Conservation (phyloP, 129 eudicot genomes). For the Mikania micrantha region DNA sequence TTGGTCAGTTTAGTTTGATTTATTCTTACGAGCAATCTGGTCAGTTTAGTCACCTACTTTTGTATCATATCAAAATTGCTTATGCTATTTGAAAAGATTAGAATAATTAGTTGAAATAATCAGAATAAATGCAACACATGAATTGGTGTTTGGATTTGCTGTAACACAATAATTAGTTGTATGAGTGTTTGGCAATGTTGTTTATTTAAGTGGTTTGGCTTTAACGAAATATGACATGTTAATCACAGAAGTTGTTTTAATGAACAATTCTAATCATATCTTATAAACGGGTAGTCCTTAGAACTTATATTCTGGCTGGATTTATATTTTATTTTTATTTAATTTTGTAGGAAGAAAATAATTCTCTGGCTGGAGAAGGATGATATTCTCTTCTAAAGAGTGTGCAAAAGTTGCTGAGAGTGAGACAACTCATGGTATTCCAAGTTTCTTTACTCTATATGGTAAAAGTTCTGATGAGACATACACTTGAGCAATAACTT, state of each 20-base stretch:
- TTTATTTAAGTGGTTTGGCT: neutral
- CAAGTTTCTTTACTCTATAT: conserved; percentile 86
- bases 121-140: neutral
- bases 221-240: neutral
- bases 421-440: conserved; percentile 76
- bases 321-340: neutral
- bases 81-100: neutral
- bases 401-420: conserved; percentile 59
- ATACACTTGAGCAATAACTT: conserved; percentile 73
- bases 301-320: neutral
- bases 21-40: too few species aligned
- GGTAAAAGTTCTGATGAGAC: conserved; percentile 63
- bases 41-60: too few species aligned
- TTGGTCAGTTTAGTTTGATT: too few species aligned
- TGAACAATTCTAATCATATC: neutral
- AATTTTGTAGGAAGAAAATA: conserved; percentile 55
- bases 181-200: neutral
- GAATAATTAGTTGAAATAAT: too few species aligned
- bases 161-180: neutral
- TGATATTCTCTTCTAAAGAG: conserved; percentile 48
- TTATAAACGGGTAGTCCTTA: neutral
- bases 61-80: conserved; percentile 29
- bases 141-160: neutral
- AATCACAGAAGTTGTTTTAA: neutral
- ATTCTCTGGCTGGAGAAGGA: conserved; percentile 70